Base-by-base conservation (phyloP, 163 green algal genomes). In the Scenedesmus sp. region DNA sequence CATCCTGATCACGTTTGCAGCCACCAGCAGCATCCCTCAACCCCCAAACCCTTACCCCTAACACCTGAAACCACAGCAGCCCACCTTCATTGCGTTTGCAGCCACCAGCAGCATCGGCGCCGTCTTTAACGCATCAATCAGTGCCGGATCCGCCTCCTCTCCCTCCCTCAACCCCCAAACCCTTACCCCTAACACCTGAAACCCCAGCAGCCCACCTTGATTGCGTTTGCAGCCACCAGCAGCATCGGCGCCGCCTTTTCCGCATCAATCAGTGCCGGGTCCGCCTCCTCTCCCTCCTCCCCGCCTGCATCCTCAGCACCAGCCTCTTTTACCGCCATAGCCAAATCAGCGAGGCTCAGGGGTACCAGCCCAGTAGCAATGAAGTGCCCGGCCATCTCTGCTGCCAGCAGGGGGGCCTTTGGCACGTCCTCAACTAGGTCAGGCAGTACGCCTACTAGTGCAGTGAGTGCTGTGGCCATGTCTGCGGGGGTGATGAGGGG, bases 371-470 rank as follows among this genome's bases (percentile, higher is more conserved):
- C 90, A 4, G 64, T 46, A 4, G 87, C 90, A 1, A 92, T 60
- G 73, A 93, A 94, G 82, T 64, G 76, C n/a, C 76, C 90, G 10
- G 89, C 26, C 16, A 93, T 67, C 20, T 79, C 52, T 23, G 64
- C 86, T 0, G 70, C 60, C 59, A 93, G 89, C 13, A 84, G 13
- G 0, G 88, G 88, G 5, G 88, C 88, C 79, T 92, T 93, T 20
- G 88, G 90, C 64, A 94, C 85, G 74, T 94, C 93, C 46, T 94
- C 93, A 1, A 87, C 87, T 2, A 94, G 66, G n/a, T 76, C 79
- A 10, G 92, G 87, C 84, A 94, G 87, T 54, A 57, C 6, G 4
- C 54, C 81, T 8, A 88, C 74, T 2, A 93, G n/a, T 10, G 85
- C 82, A 16, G 92, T 67, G 13, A 91, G 77, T 5, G 85, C 88